Evolutionary conservation across 2,329 filamentous ascomycete species (phyloP), one percentile per base, ranked within the genome.

Genomic region (Venturia oleaginea): DNA sequence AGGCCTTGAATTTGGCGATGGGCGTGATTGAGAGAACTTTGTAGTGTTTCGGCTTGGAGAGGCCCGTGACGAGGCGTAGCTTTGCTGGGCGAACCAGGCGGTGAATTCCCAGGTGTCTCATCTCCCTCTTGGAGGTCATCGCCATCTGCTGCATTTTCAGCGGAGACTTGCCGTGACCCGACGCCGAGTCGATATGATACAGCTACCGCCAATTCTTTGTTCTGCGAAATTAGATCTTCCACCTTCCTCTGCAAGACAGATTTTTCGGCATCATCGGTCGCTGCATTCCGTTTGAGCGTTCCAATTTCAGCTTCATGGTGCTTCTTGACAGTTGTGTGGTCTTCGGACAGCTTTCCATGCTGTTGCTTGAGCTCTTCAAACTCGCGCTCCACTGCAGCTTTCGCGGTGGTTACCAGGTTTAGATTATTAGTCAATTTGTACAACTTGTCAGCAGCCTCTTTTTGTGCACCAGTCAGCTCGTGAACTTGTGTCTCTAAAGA

Each of bases 1-100:
- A 97, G 84, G 71, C 91, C 96, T 74, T 97, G 93, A 66, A 99
- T 97, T 78, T 96, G 97, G 65, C 93, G 86, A 75, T 97, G 94
- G 46, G 94, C 93, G 74, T 99, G 94, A 69, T 92, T 88, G 34
- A 97, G 83, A 32, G 93, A 97, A 63, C 92, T 95, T 78, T 94
- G 95, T 69, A 99, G 80, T 0, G 94, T 99, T 78, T 99, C 94
- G 0, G 91, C 89, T 76, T 99, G 94, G n/a, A 99, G 83, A 76
- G 91, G 87, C 43, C 90, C 87, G 75, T 97, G 93, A 30, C 94
- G 85, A 32, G 93, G 93, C 1, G 93, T 97, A 65, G 87, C 88
- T 78, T 97, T 99, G 72, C 91, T 84, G 0, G 94, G 94, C 0
- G 93, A 97, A 1, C 89, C 84, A 10, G 93, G 92, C 5, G 93